A percentile compares a stretch with the other conserved stretches of the same genome.
These are phyloP conservation scores for Xylaria flabelliformis DNA, from an alignment of 495 filamentous ascomycete genomes.

Conservation along the genomic window DNA sequence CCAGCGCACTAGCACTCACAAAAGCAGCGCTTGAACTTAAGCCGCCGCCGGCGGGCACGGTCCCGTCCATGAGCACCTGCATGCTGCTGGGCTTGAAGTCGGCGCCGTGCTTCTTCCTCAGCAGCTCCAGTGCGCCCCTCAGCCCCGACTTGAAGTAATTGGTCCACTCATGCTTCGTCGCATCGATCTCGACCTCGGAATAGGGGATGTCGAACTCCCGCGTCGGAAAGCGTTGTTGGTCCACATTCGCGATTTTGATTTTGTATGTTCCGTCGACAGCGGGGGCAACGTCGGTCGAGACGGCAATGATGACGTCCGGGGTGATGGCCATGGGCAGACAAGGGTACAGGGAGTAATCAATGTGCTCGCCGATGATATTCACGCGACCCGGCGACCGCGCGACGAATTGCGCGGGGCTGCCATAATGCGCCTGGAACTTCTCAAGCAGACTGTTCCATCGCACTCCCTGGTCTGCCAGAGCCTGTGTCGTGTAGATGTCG, in stretches of 20 bases:
- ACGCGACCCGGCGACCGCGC: conserved; percentile 91
- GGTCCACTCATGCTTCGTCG: conserved; percentile 88
- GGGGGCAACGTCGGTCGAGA: conserved; percentile 63
- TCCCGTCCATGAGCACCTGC: conserved; percentile 88
- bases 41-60: conserved; percentile 88
- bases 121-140: conserved; percentile 76
- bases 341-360: conserved; percentile 97
- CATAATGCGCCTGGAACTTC: conserved; percentile 77
- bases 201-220: conserved; percentile 77
- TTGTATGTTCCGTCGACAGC: conserved; percentile 44
- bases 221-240: conserved; percentile 74
- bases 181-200: conserved; percentile 79
- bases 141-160: conserved; percentile 98
- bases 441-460: conserved; percentile 76
- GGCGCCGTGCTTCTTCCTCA: conserved; percentile 68
- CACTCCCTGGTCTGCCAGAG: conserved; percentile 58
- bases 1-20: conserved; percentile 86
- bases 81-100: conserved; percentile 75
- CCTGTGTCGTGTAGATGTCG: conserved; percentile 73
- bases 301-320: conserved; percentile 87
- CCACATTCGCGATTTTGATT: conserved; percentile 75
- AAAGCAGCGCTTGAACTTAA: conserved; percentile 94
- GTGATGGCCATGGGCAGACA: conserved; percentile 95
- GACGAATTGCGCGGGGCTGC: conserved; percentile 76
- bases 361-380: conserved; percentile 99